Evolutionary conservation across 495 filamentous ascomycete species (phyloP).

Genomic region (Acidiella bohemica): DNA sequence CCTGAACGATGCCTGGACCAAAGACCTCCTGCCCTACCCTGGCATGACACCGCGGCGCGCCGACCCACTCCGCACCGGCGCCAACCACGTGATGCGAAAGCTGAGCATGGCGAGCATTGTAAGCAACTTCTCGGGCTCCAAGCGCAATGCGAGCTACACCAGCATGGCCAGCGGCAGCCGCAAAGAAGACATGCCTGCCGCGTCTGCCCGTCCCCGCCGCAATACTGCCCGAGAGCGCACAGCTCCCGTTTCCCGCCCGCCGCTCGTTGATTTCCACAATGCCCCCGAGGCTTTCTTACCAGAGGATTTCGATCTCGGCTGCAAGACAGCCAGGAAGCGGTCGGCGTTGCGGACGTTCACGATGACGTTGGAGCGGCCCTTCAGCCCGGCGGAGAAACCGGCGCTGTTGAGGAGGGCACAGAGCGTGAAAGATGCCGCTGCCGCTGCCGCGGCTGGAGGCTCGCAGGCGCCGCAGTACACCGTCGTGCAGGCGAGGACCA

Average conservation of each 20-base stretch:
- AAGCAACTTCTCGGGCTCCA: constrained; percentile 41
- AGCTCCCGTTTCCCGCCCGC: not conserved
- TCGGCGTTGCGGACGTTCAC: constrained; percentile 19
- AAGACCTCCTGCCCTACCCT: constrained; percentile 71
- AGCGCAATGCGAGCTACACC: constrained; percentile 42
- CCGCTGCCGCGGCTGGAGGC: not conserved
- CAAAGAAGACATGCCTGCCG: constrained; percentile 20
- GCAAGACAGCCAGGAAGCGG: constrained; percentile 18
- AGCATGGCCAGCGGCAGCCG: constrained; percentile 26
- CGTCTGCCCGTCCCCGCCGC: not conserved
- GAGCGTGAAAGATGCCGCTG: constrained; percentile 8
- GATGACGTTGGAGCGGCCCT: constrained; percentile 17
- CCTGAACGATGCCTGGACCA: constrained; percentile 71
- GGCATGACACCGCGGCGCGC: constrained; percentile 58
- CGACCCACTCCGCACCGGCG: constrained; percentile 53
- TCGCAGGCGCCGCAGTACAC: constrained; percentile 12
- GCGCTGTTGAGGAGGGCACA: constrained; percentile 16
- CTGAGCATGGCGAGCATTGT: constrained; percentile 61
- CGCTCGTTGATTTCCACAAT: constrained; percentile 19
- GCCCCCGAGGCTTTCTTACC: constrained; percentile 29
- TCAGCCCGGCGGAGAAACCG: constrained; percentile 17
- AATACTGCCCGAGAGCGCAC: not conserved
- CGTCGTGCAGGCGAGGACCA: constrained; percentile 9
- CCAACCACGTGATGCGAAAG: constrained; percentile 70
- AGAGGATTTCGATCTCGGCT: constrained; percentile 27